Percentiles rank a stretch among this genome's conserved stretches.
phyloP scores from a whole-genome alignment of 345 rosid species.

The Brassica carinata region DNA sequence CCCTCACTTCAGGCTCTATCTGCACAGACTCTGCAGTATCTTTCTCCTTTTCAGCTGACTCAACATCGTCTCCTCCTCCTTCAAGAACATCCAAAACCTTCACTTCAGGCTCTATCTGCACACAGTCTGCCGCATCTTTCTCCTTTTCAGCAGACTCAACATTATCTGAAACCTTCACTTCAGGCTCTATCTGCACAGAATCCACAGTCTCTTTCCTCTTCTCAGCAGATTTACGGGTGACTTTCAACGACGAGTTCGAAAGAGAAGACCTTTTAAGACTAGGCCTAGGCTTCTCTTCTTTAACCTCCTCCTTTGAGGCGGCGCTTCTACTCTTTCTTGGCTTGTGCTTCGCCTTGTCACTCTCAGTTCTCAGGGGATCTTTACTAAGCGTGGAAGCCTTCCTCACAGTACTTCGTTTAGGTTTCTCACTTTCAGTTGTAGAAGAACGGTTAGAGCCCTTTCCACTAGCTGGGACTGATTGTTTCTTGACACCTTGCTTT shows the following conservation, averaged over 20 bases:
- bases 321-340: constrained; percentile 48
- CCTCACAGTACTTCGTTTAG: constrained; percentile 48
- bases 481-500: constrained; percentile 52
- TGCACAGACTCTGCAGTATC: constrained; percentile 25
- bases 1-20: constrained; percentile 37
- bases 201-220: constrained; percentile 36
- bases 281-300: constrained; percentile 48
- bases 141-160: constrained; percentile 40
- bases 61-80: constrained; percentile 8
- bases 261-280: constrained; percentile 45
- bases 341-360: constrained; percentile 52
- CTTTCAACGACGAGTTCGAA: constrained; percentile 42
- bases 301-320: constrained; percentile 48
- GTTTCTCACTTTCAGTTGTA: constrained; percentile 46
- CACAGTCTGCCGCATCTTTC: constrained; percentile 27
- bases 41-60: constrained; percentile 32
- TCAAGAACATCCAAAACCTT: constrained; percentile 27
- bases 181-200: constrained; percentile 36
- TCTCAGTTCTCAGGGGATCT: constrained; percentile 50
- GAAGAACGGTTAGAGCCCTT: constrained; percentile 43
- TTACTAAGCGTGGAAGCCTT: constrained; percentile 51
- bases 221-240: constrained; percentile 42
- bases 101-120: constrained; percentile 33
- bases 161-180: constrained; percentile 30
- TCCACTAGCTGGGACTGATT: constrained; percentile 44